Conservation (phyloP, 2,329 filamentous ascomycete genomes). For the Pestalotiopsis fici region DNA sequence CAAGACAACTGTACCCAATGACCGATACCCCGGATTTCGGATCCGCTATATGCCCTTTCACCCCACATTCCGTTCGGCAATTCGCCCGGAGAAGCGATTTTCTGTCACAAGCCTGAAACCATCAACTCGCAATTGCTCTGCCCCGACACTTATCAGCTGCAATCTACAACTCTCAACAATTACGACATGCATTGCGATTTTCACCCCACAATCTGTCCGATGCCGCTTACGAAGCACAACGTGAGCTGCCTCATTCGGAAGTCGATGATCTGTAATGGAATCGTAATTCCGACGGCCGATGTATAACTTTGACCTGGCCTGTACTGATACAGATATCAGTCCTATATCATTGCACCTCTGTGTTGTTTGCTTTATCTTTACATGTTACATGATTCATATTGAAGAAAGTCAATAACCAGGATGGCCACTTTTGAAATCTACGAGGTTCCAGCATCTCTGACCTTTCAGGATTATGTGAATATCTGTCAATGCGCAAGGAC, state of each 20-base stretch:
- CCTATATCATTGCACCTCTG: neutral
- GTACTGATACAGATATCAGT: neutral
- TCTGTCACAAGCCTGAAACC: neutral
- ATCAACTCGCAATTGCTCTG: neutral
- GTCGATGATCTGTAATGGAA: neutral
- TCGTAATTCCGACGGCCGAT: neutral
- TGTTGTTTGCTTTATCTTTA: neutral
- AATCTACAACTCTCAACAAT: neutral
- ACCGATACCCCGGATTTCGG: neutral
- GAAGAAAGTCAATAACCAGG: neutral
- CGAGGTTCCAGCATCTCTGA: neutral
- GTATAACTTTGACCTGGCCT: neutral
- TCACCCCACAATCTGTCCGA: neutral
- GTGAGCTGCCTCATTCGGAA: neutral
- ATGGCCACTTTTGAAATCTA: conserved; percentile 6
- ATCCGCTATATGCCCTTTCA: neutral
- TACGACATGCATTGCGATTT: neutral
- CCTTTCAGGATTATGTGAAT: neutral
- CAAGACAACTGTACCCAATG: neutral
- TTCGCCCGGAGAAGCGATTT: too few species aligned
- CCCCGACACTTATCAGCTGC: neutral
- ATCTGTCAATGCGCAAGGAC: conserved; percentile 2
- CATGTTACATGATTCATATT: neutral
- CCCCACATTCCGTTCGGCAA: neutral
- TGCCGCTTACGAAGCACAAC: neutral